These are phyloP conservation scores for Gamsiella multidivaricata DNA, from an alignment of 192 early-diverging fungal species.

Conservation along the genomic window DNA sequence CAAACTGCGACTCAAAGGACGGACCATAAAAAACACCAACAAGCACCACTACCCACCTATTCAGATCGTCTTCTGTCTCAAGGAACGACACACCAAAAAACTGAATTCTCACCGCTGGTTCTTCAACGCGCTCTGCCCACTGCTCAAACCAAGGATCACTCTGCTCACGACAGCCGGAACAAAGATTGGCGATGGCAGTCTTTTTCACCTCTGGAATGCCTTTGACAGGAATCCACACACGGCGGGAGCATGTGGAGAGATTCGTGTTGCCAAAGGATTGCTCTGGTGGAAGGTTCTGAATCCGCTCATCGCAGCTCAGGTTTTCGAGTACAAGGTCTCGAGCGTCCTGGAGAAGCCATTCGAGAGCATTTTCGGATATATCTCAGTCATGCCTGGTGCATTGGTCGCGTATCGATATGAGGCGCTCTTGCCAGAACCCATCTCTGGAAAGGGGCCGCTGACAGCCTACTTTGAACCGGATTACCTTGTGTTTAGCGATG, in stretches of 20 bases:
- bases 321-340: constrained; percentile 52
- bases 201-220: constrained; percentile 50
- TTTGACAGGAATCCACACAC: constrained; percentile 42
- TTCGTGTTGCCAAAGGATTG: constrained; percentile 45
- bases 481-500: constrained; percentile 46
- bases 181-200: constrained; percentile 42
- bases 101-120: constrained; percentile 55
- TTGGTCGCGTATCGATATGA: constrained; percentile 47
- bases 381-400: constrained; percentile 50
- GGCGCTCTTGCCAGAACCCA: constrained; percentile 39
- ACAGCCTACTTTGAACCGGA: constrained; percentile 51
- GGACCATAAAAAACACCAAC: constrained; percentile 46
- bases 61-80: constrained; percentile 49
- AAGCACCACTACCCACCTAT: constrained; percentile 46
- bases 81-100: constrained; percentile 54
- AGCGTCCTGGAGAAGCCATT: constrained; percentile 50
- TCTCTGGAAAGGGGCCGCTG: constrained; percentile 48
- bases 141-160: constrained; percentile 40
- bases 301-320: constrained; percentile 47
- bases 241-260: constrained; percentile 50
- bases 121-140: constrained; percentile 42
- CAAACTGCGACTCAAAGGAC: constrained; percentile 40
- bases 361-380: constrained; percentile 53
- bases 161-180: constrained; percentile 47
- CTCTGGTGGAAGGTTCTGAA: constrained; percentile 54